Percentiles rank a stretch among this genome's conserved stretches.
Conservation (phyloP, 768 basidiomycete species). For the Calocera cornea region DNA sequence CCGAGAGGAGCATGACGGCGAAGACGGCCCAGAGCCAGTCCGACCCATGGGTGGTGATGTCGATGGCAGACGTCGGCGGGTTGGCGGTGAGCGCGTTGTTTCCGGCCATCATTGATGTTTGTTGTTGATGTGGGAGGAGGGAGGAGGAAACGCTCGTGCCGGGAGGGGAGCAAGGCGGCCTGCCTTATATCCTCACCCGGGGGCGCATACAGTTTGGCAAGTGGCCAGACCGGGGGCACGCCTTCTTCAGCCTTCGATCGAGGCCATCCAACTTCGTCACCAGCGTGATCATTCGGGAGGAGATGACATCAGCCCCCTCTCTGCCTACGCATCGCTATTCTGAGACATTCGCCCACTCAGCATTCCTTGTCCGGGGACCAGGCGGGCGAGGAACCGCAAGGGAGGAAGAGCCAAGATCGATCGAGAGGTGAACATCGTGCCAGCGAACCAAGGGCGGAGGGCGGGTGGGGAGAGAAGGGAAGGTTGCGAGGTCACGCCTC, state of each 20-base stretch:
- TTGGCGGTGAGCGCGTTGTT: constrained; percentile 15
- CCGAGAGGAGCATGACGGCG: constrained; percentile 34
- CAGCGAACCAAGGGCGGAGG: too few species aligned
- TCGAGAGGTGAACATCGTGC: background rate
- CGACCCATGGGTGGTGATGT: constrained; percentile 35
- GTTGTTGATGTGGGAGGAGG: background rate
- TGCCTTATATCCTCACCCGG: background rate
- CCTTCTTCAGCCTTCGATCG: background rate
- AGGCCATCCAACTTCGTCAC: background rate
- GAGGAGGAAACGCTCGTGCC: background rate
- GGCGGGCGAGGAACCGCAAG: too few species aligned
- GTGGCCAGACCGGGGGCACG: background rate
- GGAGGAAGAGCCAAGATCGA: background rate
- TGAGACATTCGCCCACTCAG: background rate
- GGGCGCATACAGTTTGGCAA: background rate
- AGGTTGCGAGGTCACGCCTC: background rate
- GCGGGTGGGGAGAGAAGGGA: too few species aligned
- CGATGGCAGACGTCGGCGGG: constrained; percentile 26
- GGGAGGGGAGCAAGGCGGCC: background rate
- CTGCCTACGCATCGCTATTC: background rate
- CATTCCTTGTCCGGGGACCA: too few species aligned
- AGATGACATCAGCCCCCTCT: background rate
- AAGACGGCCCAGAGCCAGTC: constrained; percentile 46
- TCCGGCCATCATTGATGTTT: background rate
- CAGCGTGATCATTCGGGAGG: background rate